Percentiles rank a stretch among this genome's conserved stretches.
These are phyloP conservation scores for Flagelloscypha sp. DNA, from an alignment of 768 basidiomycete species.

Conservation along the genomic window DNA sequence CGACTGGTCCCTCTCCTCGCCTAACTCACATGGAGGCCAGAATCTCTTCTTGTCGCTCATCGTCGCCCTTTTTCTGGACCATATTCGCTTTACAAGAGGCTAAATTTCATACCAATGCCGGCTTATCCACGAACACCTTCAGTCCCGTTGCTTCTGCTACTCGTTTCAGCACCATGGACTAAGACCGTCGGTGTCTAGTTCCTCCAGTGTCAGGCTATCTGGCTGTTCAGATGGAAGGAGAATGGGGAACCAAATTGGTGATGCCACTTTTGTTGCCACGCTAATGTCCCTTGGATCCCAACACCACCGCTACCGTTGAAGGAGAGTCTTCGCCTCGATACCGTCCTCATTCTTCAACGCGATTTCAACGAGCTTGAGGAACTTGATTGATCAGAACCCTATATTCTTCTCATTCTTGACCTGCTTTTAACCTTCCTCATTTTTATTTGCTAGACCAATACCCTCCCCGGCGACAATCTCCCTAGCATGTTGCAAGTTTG, in stretches of 20 bases:
- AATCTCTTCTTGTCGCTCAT: too few species aligned
- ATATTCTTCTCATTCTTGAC: conserved; percentile 20
- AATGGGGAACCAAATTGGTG: conserved; percentile 11
- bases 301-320: conserved; percentile 31
- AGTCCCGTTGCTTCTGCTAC: too few species aligned
- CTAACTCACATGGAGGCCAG: too few species aligned
- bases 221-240: conserved; percentile 19
- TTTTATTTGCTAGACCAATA: conserved; percentile 62
- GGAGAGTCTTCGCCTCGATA: conserved; percentile 60
- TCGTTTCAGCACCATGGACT: too few species aligned
- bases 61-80: neutral
- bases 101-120: too few species aligned
- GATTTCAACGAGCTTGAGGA: conserved; percentile 37
- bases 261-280: too few species aligned
- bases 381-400: conserved; percentile 85
- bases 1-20: too few species aligned
- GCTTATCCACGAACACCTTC: too few species aligned
- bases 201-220: conserved; percentile 24
- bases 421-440: neutral
- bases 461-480: conserved; percentile 97
- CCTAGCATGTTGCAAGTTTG: too few species aligned
- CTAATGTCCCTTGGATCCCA: conserved; percentile 43
- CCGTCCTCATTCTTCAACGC: conserved; percentile 68
- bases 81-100: too few species aligned
- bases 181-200: conserved; percentile 24